Conservation (phyloP, 768 basidiomycete species). For the Candolleomyces aberdarensis region DNA sequence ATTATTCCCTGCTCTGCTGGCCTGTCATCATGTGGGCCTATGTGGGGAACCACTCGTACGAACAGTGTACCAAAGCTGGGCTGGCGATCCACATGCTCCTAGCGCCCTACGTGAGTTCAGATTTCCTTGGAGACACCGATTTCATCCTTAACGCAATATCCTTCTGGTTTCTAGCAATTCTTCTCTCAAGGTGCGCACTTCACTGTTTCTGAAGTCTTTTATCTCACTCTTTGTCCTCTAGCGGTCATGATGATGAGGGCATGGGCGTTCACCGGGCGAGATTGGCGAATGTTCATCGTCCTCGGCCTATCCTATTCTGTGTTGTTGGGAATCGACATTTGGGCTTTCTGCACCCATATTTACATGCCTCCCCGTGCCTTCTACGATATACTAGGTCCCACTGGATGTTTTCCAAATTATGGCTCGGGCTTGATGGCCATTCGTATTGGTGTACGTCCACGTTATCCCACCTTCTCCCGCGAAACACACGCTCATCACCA, state of each 20-base stretch:
- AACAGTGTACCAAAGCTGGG: conserved; percentile 27
- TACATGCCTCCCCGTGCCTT: conserved; percentile 19
- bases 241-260: conserved; percentile 44
- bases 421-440: conserved; percentile 27
- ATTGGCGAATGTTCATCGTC: conserved; percentile 23
- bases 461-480: not conserved
- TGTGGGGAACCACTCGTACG: conserved; percentile 27
- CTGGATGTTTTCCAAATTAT: conserved; percentile 40
- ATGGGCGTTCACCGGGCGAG: conserved; percentile 39
- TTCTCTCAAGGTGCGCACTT: conserved; percentile 33
- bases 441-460: conserved; percentile 30
- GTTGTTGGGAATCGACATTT: conserved; percentile 33
- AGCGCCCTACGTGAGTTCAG: conserved; percentile 29
- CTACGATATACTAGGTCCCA: conserved; percentile 20
- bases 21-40: conserved; percentile 36
- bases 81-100: conserved; percentile 29
- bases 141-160: not conserved
- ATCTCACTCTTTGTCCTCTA: conserved; percentile 6
- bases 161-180: conserved; percentile 30
- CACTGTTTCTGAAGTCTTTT: not conserved
- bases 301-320: conserved; percentile 28
- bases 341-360: conserved; percentile 33
- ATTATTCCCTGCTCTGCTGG: conserved; percentile 38
- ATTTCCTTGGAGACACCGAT: not conserved
- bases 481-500: not conserved